phyloP scores from a whole-genome alignment of 2,329 filamentous ascomycete genomes.

The Hyphodiscus sp. region DNA sequence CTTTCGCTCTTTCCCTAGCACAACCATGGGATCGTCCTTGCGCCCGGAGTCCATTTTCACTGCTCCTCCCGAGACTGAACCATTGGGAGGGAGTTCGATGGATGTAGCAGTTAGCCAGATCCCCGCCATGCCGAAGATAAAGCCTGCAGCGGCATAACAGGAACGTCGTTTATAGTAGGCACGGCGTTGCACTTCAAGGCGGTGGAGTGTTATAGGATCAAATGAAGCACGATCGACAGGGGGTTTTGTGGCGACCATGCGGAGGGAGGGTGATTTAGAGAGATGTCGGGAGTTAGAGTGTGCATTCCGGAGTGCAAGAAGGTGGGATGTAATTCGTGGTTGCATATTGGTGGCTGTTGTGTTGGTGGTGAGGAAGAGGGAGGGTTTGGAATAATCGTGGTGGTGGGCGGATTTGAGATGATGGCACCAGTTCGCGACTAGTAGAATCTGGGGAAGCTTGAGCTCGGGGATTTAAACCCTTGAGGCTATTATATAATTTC shows the following conservation, averaged over 20 bases:
- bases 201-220: conserved; percentile 26
- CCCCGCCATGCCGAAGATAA: conserved; percentile 26
- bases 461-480: no score
- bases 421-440: no score
- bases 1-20: conserved; percentile 26
- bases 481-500: no score
- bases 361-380: no score
- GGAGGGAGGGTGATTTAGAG: conserved; percentile 1
- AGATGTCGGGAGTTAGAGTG: background rate
- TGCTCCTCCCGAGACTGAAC: background rate
- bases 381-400: no score
- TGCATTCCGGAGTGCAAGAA: no score
- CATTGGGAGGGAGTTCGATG: conserved; percentile 20
- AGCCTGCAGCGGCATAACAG: conserved; percentile 23
- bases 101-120: conserved; percentile 27
- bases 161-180: conserved; percentile 28
- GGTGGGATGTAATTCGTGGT: no score
- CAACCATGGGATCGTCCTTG: conserved; percentile 23
- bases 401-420: no score
- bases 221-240: conserved; percentile 3
- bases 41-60: conserved; percentile 19
- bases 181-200: conserved; percentile 18
- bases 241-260: conserved; percentile 6
- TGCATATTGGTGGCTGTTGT: no score
- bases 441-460: no score